phyloP scores from a whole-genome alignment of 2,329 filamentous ascomycete genomes.

The Purpureocillium takamizusanense region DNA sequence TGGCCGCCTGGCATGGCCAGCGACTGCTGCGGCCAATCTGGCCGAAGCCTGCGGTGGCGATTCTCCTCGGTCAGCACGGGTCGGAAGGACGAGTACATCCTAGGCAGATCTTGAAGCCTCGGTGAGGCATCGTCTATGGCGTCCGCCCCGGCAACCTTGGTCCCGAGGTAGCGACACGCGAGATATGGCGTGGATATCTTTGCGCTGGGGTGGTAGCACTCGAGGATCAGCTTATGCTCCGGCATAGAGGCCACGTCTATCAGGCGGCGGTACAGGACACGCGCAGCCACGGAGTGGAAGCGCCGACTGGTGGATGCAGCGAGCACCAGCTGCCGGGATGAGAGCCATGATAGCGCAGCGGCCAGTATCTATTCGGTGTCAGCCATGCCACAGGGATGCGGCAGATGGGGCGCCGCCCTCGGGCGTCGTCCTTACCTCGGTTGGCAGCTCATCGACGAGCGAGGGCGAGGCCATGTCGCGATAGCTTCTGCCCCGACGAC shows the following conservation, averaged over 20 bases:
- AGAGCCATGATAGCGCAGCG: conserved; percentile 34
- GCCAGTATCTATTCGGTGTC: neutral
- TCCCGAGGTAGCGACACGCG: conserved; percentile 56
- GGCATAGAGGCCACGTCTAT: conserved; percentile 23
- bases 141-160: conserved; percentile 20
- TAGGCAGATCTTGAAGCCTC: conserved; percentile 31
- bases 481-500: no score
- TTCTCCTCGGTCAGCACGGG: conserved; percentile 51
- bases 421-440: conserved; percentile 1
- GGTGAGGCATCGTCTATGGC: conserved; percentile 5
- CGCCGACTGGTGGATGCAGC: conserved; percentile 51
- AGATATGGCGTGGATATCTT: conserved; percentile 62
- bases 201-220: conserved; percentile 67
- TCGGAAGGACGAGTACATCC: conserved; percentile 62
- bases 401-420: no score
- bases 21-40: conserved; percentile 4
- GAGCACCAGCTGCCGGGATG: conserved; percentile 43
- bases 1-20: no score
- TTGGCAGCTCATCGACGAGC: conserved; percentile 1
- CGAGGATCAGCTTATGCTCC: conserved; percentile 57
- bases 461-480: neutral
- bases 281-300: conserved; percentile 53
- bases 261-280: conserved; percentile 57
- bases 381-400: neutral
- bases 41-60: conserved; percentile 22